Base-by-base conservation (phyloP, 331 rosid genomes). In the Quercus lobata region DNA sequence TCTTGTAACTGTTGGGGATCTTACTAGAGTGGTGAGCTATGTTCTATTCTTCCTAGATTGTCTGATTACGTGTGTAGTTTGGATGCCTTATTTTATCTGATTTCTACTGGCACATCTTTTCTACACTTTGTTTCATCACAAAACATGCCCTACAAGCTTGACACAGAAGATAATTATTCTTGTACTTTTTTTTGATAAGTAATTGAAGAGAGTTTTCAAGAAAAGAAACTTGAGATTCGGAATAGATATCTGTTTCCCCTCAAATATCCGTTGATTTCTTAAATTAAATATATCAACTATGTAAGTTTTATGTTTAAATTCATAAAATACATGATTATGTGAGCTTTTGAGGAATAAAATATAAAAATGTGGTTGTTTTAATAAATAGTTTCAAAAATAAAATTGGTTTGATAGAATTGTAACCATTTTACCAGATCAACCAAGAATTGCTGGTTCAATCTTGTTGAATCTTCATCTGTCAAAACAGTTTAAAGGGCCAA, bases 1-100 rank as follows among this genome's bases (percentile, higher is more conserved):
- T 81, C 99, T 95, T 83, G 97, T 95, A 56, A 95, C 99, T 4
- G 97, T 95, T 78, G 99, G 99, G 75, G 98, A 95, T 83, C 98
- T 95, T 83, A 96, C 99, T 29, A 93, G 97, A 90, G 99, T 95
- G 98, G 99, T 93, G 78, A 63, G 98, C 87, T 79, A 73, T 17
- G 61, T 79, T 79, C 74, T 49, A 76, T 76, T 80, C 29, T 69
- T 44, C 66, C 21, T 74, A 21, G 57, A 1, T 65, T 83, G 14
- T 70, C 15, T 65, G 73, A 24, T 41, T 72, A 27, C 22, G 41
- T 72, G 35, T 72, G 25, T 4, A 66, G 49, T 32, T 30, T 17
- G 3, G 7, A 17, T 17, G 24, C 24, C 71, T 66, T 30, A 30
- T 2, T 7, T n/a, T 66, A 8, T 63, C 15, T 29, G n/a, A 34